Base-by-base conservation (phyloP, 116 monocot species). In the Papilionanthe hybrid region DNA sequence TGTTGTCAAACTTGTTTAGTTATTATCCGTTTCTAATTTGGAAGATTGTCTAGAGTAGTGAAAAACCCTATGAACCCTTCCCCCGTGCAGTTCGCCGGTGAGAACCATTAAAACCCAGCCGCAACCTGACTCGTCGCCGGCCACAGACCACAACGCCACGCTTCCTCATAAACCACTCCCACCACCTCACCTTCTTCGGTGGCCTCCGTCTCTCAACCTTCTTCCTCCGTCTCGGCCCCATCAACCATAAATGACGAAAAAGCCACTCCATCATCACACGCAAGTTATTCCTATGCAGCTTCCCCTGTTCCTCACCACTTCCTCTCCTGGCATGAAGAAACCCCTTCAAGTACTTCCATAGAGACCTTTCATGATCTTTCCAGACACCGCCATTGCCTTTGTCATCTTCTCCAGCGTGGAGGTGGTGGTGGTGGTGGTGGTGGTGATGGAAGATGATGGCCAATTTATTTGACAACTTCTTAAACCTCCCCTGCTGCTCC, bases 401-500 rank as follows among this genome's bases (percentile, higher is more conserved):
- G 1, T 73, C 57, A 4, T 29, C 45, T 41, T 55, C 55, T 13
- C 75, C 79, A 18, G 23, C 47, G 53, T 87, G 85, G 29, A 77
- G 76, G 85, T 85, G 82, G 55, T 83, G 85, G 72, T 92, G 87
- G 72, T 89, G 92, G 55, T 87, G n/a, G n/a, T n/a, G n/a, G n/a
- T n/a, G n/a, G n/a, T n/a, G n/a, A n/a, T n/a, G 90, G 77, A 92
- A 92, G 42, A 92, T 82, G 42, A 88, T 23, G 5, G 82, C 86
- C 7, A 92, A 73, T 84, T 88, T 90, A 73, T 92, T 50, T 80
- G 77, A 83, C n/a, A 92, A 56, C 80, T 76, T 84, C 83, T 55
- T 90, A 76, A 92, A 57, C 53, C 79, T 80, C 10, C 86, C 89
- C 27, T 79, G 82, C 58, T 71, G 53, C 5, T 75, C 12, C 18